Evolutionary conservation across 345 rosid species (phyloP).

Genomic region (Lepidium didymum): DNA sequence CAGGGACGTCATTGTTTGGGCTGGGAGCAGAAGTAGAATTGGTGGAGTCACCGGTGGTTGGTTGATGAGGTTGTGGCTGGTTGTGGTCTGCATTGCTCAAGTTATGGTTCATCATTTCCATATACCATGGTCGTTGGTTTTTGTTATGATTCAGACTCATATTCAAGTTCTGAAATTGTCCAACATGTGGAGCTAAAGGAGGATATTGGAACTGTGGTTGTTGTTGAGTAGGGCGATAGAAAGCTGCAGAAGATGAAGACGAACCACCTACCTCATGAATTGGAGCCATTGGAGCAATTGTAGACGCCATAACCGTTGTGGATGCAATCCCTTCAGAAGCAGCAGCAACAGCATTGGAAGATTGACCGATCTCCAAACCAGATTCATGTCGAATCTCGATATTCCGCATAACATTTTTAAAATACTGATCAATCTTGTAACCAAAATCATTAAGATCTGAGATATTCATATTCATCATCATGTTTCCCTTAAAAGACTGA

Average conservation of each 20-base stretch:
- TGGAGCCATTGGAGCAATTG: no score
- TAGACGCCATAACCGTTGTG: not conserved
- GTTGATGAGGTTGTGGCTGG: not conserved
- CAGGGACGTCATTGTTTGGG: not conserved
- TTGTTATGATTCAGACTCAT: not conserved
- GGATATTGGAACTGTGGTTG: not conserved
- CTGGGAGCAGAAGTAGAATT: not conserved
- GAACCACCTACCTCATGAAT: not conserved
- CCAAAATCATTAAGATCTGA: conserved; percentile 30
- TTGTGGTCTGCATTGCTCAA: no score
- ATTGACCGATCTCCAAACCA: not conserved
- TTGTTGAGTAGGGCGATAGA: not conserved
- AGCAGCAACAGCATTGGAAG: not conserved
- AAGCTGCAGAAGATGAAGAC: not conserved
- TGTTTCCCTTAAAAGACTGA: no score
- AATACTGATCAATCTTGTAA: conserved; percentile 14
- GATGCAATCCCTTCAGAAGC: not conserved
- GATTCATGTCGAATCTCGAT: not conserved
- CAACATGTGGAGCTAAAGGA: not conserved
- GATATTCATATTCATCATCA: not conserved
- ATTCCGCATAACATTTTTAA: conserved; percentile 12
- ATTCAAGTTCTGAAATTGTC: not conserved
- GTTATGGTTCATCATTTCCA: conserved; percentile 17
- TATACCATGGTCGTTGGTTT: conserved; percentile 11
- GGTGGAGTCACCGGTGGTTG: not conserved